phyloP scores from a whole-genome alignment of 352 stramenopile genomes.

The Globisporangium ultimum region DNA sequence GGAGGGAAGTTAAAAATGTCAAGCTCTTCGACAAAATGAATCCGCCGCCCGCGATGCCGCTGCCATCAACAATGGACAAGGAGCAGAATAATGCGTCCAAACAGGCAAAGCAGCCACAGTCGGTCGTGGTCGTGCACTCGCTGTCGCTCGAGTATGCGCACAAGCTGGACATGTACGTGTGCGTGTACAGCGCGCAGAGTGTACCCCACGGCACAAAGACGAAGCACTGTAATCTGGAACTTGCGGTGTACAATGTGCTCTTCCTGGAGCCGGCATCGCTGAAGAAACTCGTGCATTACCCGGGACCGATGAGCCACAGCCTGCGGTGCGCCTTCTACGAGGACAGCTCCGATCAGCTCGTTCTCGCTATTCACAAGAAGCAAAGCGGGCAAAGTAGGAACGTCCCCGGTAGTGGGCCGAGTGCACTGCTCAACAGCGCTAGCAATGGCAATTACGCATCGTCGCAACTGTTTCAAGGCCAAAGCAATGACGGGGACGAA shows the following conservation, averaged over 20 bases:
- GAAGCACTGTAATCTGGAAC: not conserved
- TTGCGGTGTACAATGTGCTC: constrained; percentile 36
- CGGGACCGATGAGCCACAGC: constrained; percentile 31
- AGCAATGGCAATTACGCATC: not conserved
- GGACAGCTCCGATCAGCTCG: constrained; percentile 26
- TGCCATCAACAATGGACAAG: not conserved
- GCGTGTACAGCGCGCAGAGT: constrained; percentile 39
- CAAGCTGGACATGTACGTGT: constrained; percentile 55
- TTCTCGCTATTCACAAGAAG: constrained; percentile 29
- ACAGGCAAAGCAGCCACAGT: constrained; percentile 1
- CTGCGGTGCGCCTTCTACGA: constrained; percentile 52
- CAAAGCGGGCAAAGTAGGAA: not conserved
- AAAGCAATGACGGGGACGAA: not conserved
- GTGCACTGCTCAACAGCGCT: not conserved
- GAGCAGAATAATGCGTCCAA: constrained; percentile 9
- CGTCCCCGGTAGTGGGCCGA: not conserved
- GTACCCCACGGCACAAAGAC: constrained; percentile 2
- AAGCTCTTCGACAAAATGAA: constrained; percentile 41
- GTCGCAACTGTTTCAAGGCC: not conserved
- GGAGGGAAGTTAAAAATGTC: constrained; percentile 57
- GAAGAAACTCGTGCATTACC: constrained; percentile 49
- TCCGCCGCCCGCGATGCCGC: not conserved
- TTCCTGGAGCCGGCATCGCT: constrained; percentile 67
- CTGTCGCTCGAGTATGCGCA: constrained; percentile 43
- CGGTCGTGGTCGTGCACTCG: constrained; percentile 18